Base-by-base conservation (phyloP, 2,329 filamentous ascomycete genomes). In the Cladosporium sp. region DNA sequence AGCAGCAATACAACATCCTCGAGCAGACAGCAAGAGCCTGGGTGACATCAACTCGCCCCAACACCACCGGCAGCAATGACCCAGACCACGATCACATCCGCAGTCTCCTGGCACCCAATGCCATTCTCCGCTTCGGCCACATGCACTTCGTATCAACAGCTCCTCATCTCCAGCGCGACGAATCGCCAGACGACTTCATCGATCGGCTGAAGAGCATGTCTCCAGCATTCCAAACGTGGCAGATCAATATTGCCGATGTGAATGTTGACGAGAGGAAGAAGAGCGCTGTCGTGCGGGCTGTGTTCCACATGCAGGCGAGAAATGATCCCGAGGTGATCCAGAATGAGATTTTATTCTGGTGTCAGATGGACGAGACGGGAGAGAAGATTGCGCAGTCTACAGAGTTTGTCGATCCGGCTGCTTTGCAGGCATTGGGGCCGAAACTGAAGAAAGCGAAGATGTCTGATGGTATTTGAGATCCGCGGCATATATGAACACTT, bases 341-440 rank as follows among this genome's bases (percentile, higher is more conserved):
- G 47, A 71, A 72, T 58, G 71, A 73, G 55, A 54, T 74, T 15
- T 8, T 73, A 13, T 72, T 71, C 65, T 62, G 66, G 58, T 52
- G 73, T 56, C 64, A 60, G n/a, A 61, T 74, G 59, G 60, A 63
- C 56, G 64, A 62, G 25, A 51, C 20, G 32, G 62, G 63, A 25
- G 54, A 59, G 55, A 69, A 61, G 58, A 61, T 73, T 1, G 35
- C 36, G 22, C 66, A 52, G 45, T 65, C 62, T 53, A 62, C 60
- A 8, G 71, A 74, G 59, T 71, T 73, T 56, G 53, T 74, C 35
- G 71, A 73, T 61, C 62, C 58, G 17, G 59, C 57, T 37, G 70
- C 70, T 17, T 58, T 39, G 45, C 52, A 50, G 17, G 60, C 61
- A 25, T 45, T 63, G 44, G 45, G 42, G 34, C 44, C 45, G 37